Percentiles rank a stretch among this genome's conserved stretches.
These are phyloP conservation scores for Cladosporium austrohemisphaericum DNA, from an alignment of 2,329 filamentous ascomycete genomes.

Conservation along the genomic window DNA sequence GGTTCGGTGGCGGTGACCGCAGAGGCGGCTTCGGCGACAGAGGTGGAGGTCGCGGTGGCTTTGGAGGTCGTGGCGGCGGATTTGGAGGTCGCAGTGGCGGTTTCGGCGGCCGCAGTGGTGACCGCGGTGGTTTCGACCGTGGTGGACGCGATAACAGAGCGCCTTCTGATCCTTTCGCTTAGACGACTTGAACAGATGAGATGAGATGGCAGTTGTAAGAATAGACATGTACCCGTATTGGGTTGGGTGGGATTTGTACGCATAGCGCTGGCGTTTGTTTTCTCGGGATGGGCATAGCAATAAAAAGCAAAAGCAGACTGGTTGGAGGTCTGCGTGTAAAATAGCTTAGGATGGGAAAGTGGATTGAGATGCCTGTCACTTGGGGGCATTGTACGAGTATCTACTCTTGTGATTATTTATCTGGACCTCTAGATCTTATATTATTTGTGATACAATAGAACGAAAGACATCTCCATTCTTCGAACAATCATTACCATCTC, in stretches of 20 bases:
- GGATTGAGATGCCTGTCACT: no score
- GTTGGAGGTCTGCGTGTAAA: no score
- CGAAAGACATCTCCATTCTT: no score
- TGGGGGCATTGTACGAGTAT: no score
- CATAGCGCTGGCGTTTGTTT: constrained; percentile 15
- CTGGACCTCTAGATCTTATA: no score
- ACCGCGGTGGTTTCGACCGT: constrained; percentile 4
- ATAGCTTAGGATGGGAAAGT: no score
- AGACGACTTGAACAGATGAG: neutral
- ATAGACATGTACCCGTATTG: neutral
- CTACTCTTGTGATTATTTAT: no score
- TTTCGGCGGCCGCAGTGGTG: neutral
- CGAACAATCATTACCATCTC: no score
- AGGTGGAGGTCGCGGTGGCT: constrained; percentile 14
- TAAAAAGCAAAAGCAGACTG: no score
- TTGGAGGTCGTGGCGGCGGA: constrained; percentile 14
- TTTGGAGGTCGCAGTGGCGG: constrained; percentile 7
- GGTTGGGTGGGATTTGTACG: neutral
- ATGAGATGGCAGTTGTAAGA: neutral
- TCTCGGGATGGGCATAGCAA: no score
- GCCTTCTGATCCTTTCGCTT: constrained; percentile 12
- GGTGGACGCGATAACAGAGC: constrained; percentile 1
- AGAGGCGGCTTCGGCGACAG: constrained; percentile 22
- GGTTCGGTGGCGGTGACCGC: constrained; percentile 17
- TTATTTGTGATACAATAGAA: no score